Evolutionary conservation across 495 filamentous ascomycete genomes (phyloP).

Genomic region (Pseudomonodictys pantanalensis): DNA sequence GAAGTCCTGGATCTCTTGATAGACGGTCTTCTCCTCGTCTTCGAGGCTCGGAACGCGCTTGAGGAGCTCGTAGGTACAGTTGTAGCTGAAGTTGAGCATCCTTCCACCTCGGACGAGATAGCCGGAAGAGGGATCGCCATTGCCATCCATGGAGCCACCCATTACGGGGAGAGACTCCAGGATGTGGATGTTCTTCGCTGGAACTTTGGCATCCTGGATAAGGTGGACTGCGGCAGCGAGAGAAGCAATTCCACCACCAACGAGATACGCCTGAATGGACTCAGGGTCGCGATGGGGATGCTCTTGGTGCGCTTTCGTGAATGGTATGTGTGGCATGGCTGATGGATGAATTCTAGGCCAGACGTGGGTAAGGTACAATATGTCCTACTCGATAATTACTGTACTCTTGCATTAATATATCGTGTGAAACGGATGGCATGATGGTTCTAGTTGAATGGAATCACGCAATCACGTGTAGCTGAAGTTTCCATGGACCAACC

Average conservation of each 20-base stretch:
- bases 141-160: conserved; percentile 41
- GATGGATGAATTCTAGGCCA: no score
- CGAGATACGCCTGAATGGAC: conserved; percentile 41
- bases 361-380: no score
- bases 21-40: conserved; percentile 31
- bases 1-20: conserved; percentile 37
- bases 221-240: conserved; percentile 46
- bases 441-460: no score
- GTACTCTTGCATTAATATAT: no score
- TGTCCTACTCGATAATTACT: no score
- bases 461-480: no score
- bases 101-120: conserved; percentile 44
- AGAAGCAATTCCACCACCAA: conserved; percentile 47
- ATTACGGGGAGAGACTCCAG: conserved; percentile 39
- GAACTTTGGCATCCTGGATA: conserved; percentile 47
- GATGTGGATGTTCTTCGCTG: conserved; percentile 45
- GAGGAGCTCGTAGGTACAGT: conserved; percentile 42
- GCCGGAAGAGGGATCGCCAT: conserved; percentile 41
- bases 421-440: no score
- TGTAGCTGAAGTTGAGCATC: conserved; percentile 44
- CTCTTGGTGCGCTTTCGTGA: conserved; percentile 16
- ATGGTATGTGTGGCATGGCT: conserved; percentile 6
- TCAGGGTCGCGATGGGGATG: conserved; percentile 35
- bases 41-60: conserved; percentile 39
- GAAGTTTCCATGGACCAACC: no score